Evolutionary conservation across 2,329 filamentous ascomycete genomes (phyloP).

Genomic region (Fusarium protoensiforme): DNA sequence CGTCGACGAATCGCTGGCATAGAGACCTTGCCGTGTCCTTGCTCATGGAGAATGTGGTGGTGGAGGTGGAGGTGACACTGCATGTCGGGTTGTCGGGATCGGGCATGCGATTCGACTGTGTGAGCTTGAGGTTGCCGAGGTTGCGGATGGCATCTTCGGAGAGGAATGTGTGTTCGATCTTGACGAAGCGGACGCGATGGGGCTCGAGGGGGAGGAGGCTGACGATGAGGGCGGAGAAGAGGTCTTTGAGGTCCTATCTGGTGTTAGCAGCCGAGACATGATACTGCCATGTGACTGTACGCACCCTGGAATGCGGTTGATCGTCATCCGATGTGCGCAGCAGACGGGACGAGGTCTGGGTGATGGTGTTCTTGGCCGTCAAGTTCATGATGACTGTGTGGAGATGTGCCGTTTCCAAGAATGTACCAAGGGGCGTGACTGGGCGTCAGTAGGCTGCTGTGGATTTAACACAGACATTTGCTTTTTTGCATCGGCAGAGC

Average conservation of each 20-base stretch:
- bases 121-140: constrained; percentile 95
- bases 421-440: constrained; percentile 9
- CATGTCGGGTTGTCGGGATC: constrained; percentile 94
- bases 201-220: constrained; percentile 84
- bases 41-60: constrained; percentile 98
- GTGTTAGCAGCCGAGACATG: not conserved
- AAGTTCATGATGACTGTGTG: constrained; percentile 15
- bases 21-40: constrained; percentile 97
- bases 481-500: constrained; percentile 3
- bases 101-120: constrained; percentile 98
- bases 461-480: not conserved
- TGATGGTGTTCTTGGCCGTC: constrained; percentile 24
- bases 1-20: constrained; percentile 93
- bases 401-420: constrained; percentile 7
- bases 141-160: constrained; percentile 99
- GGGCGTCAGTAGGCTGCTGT: constrained; percentile 13
- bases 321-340: constrained; percentile 95
- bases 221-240: constrained; percentile 95
- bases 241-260: constrained; percentile 90
- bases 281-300: constrained; percentile 47
- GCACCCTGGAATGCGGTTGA: constrained; percentile 89
- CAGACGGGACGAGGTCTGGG: constrained; percentile 90
- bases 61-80: constrained; percentile 97
- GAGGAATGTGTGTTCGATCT: constrained; percentile 92
- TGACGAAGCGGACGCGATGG: constrained; percentile 89